These are phyloP conservation scores for Scytalidium lignicola DNA, from an alignment of 2,329 filamentous ascomycete genomes.

Conservation along the genomic window DNA sequence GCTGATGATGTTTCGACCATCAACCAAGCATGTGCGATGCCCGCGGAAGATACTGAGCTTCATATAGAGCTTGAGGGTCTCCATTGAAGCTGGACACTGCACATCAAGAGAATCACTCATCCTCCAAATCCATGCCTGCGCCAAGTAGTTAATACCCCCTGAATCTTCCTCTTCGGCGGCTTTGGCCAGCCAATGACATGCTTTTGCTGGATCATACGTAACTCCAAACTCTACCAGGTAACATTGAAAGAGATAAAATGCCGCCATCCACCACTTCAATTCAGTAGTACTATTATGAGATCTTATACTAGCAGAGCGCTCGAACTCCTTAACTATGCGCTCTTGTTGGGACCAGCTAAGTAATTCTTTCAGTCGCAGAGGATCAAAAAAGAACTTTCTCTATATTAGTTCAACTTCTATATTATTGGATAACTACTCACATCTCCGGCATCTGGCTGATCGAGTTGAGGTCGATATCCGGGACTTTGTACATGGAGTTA, in stretches of 20 bases:
- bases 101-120: background rate
- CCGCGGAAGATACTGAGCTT: no score
- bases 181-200: background rate
- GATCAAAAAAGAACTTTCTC: background rate
- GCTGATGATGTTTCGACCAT: background rate
- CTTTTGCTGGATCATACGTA: background rate
- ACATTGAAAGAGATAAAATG: background rate
- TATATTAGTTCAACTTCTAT: no score
- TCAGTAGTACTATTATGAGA: background rate
- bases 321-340: background rate
- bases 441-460: conserved; percentile 1
- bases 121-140: conserved; percentile 1
- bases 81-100: background rate
- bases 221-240: conserved; percentile 1
- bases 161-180: background rate
- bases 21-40: no score
- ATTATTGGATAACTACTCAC: no score
- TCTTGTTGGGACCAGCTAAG: background rate
- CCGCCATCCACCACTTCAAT: background rate
- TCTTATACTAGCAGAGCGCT: background rate
- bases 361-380: background rate
- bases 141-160: background rate
- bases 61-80: background rate
- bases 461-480: background rate
- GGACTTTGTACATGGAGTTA: background rate